Conservation (phyloP, 495 filamentous ascomycete genomes). For the Talaromyces proteolyticus region DNA sequence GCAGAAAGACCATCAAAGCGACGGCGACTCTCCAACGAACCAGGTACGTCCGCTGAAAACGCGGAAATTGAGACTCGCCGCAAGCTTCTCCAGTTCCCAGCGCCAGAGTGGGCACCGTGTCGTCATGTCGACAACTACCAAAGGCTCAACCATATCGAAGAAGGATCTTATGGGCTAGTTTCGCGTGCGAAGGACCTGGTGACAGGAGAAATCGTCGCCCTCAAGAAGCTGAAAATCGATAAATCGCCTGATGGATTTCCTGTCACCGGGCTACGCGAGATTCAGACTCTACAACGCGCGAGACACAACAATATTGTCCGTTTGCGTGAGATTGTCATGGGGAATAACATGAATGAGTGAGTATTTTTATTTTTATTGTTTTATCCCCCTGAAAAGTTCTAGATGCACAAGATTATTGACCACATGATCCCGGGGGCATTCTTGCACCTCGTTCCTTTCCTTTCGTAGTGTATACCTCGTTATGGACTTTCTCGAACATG, state of each 20-base stretch:
- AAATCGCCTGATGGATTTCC: slow-evolving; percentile 79
- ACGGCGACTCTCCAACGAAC: slow-evolving; percentile 38
- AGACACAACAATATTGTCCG: slow-evolving; percentile 72
- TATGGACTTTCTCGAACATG: slow-evolving; percentile 97
- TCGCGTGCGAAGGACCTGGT: slow-evolving; percentile 73
- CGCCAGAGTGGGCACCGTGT: slow-evolving; percentile 63
- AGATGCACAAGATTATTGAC: slow-evolving; percentile 19
- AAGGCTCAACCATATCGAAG: slow-evolving; percentile 92
- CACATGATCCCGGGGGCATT: slow-evolving; percentile 3
- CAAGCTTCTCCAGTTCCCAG: slow-evolving; percentile 62
- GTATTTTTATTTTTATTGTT: slow-evolving; percentile 16
- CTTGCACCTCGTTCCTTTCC: slow-evolving; percentile 10
- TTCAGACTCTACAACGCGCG: slow-evolving; percentile 60
- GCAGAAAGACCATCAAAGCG: slow-evolving; percentile 28
- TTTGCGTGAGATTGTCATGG: slow-evolving; percentile 81
- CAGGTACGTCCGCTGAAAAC: slow-evolving; percentile 20
- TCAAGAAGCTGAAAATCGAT: slow-evolving; percentile 95
- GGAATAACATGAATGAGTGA: slow-evolving; percentile 71
- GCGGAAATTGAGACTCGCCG: slow-evolving; percentile 14
- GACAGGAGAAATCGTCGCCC: slow-evolving; percentile 82
- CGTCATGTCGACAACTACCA: slow-evolving; percentile 87
- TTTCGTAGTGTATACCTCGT: slow-evolving; percentile 80
- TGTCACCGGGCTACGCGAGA: slow-evolving; percentile 88
- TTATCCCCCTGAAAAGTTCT: slow-evolving; percentile 16
- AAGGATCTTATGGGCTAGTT: slow-evolving; percentile 93